These are phyloP conservation scores for Leishmania turanica DNA, from an alignment of 208 protist species.

Conservation along the genomic window DNA sequence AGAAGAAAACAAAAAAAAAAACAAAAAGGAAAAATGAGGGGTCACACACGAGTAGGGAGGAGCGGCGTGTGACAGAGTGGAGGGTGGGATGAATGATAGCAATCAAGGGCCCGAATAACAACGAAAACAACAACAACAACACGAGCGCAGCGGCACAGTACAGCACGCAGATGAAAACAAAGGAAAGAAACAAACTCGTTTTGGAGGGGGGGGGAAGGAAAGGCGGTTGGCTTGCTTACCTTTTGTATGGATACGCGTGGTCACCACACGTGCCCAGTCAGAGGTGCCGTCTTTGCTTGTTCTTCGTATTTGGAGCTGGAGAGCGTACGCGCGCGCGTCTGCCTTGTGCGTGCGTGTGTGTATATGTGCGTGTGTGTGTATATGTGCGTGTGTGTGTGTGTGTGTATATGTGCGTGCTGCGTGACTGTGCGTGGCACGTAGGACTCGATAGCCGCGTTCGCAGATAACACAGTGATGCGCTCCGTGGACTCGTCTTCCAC, in stretches of 20 bases:
- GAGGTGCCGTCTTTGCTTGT: neutral
- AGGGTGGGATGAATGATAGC: neutral
- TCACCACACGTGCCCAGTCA: neutral
- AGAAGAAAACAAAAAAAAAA: too few species aligned
- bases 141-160: neutral
- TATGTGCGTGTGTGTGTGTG: neutral
- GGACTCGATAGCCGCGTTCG: neutral
- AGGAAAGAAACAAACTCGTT: neutral
- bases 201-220: neutral
- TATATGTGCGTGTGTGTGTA: neutral
- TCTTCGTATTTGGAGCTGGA: neutral
- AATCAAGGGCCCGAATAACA: neutral
- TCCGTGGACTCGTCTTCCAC: neutral
- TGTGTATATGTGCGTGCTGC: neutral
- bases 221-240: neutral
- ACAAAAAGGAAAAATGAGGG: conserved; percentile 6
- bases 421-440: neutral
- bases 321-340: neutral
- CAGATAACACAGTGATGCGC: neutral
- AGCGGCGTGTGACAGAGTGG: neutral
- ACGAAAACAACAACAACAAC: neutral
- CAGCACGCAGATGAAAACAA: neutral
- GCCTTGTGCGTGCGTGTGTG: neutral
- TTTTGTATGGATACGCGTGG: neutral
- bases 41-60: neutral